These are phyloP conservation scores for Alternaria sp. DNA, from an alignment of 2,329 filamentous ascomycete species.

Conservation along the genomic window DNA sequence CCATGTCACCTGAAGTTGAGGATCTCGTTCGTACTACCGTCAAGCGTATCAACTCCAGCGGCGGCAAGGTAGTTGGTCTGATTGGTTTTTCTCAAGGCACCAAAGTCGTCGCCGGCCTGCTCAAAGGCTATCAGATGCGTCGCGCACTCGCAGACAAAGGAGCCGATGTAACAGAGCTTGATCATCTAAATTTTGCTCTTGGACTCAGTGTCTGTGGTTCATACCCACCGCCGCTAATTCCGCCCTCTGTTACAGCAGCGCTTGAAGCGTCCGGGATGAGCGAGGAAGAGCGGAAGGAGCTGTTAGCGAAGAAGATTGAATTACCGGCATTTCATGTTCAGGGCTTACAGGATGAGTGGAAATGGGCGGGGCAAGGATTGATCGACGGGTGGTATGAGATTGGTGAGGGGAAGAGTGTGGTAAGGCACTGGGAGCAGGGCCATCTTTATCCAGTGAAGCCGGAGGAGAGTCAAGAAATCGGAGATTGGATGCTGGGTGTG, in stretches of 20 bases:
- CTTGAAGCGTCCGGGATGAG: constrained; percentile 9
- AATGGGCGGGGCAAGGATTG: constrained; percentile 43
- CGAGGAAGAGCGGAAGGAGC: constrained; percentile 15
- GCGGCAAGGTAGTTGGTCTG: constrained; percentile 38
- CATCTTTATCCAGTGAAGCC: constrained; percentile 47
- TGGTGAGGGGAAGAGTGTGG: constrained; percentile 32
- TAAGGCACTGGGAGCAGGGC: constrained; percentile 42
- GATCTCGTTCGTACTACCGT: constrained; percentile 29
- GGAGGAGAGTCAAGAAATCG: constrained; percentile 43
- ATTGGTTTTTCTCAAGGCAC: constrained; percentile 48
- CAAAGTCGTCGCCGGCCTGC: constrained; percentile 43
- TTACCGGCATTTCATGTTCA: constrained; percentile 45
- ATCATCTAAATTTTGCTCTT: constrained; percentile 33
- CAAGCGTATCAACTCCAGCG: constrained; percentile 14
- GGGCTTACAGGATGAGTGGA: constrained; percentile 47
- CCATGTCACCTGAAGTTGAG: constrained; percentile 34
- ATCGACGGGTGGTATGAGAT: constrained; percentile 39
- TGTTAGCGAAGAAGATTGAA: constrained; percentile 29
- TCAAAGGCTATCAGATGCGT: constrained; percentile 36
- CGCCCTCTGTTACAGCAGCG: constrained; percentile 14
- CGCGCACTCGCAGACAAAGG: constrained; percentile 15
- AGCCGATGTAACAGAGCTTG: not conserved
- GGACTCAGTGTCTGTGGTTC: constrained; percentile 34
- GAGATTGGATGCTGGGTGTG: constrained; percentile 33
- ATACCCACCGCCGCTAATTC: constrained; percentile 43